A percentile compares a stretch with the other conserved stretches of the same genome.
These are phyloP conservation scores for Fusarium sp. DNA, from an alignment of 2,329 filamentous ascomycete species.

Conservation along the genomic window DNA sequence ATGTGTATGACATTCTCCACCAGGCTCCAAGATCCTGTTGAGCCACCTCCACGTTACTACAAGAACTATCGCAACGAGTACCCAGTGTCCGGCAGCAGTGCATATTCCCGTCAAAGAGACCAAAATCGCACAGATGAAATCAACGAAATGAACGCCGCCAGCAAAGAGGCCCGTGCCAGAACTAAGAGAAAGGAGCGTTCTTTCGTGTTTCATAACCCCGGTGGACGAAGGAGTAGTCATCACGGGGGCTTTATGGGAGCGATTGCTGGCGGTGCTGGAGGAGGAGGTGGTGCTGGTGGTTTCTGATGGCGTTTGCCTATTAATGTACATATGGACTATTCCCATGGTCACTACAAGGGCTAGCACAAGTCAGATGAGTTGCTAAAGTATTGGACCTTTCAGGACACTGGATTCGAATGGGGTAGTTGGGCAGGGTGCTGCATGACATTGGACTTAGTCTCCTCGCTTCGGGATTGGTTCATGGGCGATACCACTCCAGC, in stretches of 20 bases:
- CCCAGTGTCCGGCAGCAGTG: not conserved
- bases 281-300: not conserved
- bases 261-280: not conserved
- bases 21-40: not conserved
- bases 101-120: not conserved
- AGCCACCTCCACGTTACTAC: not conserved
- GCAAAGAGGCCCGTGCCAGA: not conserved
- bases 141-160: not conserved
- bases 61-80: not conserved
- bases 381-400: not conserved
- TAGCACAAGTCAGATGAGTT: not conserved
- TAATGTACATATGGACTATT: no score
- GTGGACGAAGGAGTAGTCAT: not conserved
- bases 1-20: not conserved
- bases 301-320: not conserved
- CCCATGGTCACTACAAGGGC: not conserved
- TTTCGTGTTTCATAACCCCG: not conserved
- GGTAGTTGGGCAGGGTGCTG: not conserved
- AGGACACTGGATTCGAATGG: not conserved
- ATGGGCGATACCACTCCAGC: not conserved
- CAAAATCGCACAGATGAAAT: not conserved
- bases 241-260: not conserved
- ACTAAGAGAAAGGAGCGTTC: not conserved
- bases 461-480: not conserved
- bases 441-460: no score